These are phyloP conservation scores for Orbilia quercus DNA, from an alignment of 2,329 filamentous ascomycete species.

Conservation along the genomic window DNA sequence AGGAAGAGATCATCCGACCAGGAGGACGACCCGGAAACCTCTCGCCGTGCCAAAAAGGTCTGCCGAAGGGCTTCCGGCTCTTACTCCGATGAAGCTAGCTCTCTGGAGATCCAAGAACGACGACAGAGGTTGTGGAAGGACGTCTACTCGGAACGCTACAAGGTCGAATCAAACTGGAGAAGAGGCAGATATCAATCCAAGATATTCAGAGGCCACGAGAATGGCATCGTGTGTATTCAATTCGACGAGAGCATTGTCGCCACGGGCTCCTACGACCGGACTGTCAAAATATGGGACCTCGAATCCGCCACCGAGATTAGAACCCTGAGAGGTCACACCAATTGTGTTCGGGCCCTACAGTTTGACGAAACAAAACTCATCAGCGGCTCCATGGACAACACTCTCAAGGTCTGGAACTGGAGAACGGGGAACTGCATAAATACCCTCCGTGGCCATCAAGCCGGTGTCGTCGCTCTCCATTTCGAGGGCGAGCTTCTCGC, in stretches of 20 bases:
- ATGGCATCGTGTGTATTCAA: conserved; percentile 73
- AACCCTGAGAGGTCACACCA: conserved; percentile 84
- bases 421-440: conserved; percentile 86
- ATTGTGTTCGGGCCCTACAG: conserved; percentile 86
- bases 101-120: conserved; percentile 64
- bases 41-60: conserved; percentile 51
- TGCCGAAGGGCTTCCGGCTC: conserved; percentile 56
- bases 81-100: conserved; percentile 62
- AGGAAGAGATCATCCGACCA: conserved; percentile 57
- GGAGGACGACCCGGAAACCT: conserved; percentile 62
- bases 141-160: conserved; percentile 93
- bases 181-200: conserved; percentile 88
- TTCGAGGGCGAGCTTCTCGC: conserved; percentile 86
- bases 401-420: conserved; percentile 96
- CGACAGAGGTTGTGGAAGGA: conserved; percentile 85
- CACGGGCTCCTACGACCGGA: conserved; percentile 93
- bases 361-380: conserved; percentile 93
- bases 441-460: conserved; percentile 80
- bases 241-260: conserved; percentile 91
- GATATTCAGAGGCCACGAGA: conserved; percentile 79
- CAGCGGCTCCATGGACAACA: conserved; percentile 87
- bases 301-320: conserved; percentile 86
- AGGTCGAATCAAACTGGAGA: conserved; percentile 97
- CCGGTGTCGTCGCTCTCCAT: conserved; percentile 86
- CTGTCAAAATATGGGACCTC: conserved; percentile 95